These are phyloP conservation scores for Plasmodium chabaudi DNA, from an alignment of 169 alveolate species.

Conservation along the genomic window DNA sequence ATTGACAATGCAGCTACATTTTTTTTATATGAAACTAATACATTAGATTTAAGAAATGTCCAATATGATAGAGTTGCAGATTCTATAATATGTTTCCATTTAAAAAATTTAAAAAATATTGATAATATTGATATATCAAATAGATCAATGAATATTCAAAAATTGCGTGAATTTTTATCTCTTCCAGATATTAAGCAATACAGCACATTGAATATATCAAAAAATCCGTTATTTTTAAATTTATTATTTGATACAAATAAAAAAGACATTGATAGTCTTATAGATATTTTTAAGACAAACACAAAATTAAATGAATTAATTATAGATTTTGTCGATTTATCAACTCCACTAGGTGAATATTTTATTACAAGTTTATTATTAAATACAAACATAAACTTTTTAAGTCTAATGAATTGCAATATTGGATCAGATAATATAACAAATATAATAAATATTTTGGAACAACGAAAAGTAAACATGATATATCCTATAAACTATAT, in stretches of 20 bases:
- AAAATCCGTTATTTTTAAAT: constrained; percentile 37
- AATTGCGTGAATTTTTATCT: constrained; percentile 41
- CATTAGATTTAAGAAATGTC: constrained; percentile 58
- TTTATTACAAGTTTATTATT: constrained; percentile 27
- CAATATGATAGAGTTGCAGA: constrained; percentile 50
- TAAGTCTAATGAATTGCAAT: constrained; percentile 37
- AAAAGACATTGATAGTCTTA: constrained; percentile 23
- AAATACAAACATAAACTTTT: constrained; percentile 26
- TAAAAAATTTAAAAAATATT: constrained; percentile 1
- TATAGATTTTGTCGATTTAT: constrained; percentile 51
- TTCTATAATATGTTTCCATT: constrained; percentile 16
- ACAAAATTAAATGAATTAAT: constrained; percentile 36
- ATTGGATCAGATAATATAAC: constrained; percentile 13
- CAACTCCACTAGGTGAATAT: constrained; percentile 35
- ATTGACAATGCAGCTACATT: constrained; percentile 40
- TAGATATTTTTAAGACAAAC: constrained; percentile 19
- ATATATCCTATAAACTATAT: constrained; percentile 22
- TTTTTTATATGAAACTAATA: constrained; percentile 31
- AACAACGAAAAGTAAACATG: background rate
- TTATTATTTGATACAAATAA: constrained; percentile 17
- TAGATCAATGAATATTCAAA: constrained; percentile 29
- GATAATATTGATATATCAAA: constrained; percentile 25
- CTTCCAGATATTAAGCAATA: constrained; percentile 39
- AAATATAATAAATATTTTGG: constrained; percentile 1
- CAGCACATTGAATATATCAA: constrained; percentile 15